These are phyloP conservation scores for Pyrrhoderma noxium DNA, from an alignment of 1,284 basidiomycete genomes.

Conservation along the genomic window DNA sequence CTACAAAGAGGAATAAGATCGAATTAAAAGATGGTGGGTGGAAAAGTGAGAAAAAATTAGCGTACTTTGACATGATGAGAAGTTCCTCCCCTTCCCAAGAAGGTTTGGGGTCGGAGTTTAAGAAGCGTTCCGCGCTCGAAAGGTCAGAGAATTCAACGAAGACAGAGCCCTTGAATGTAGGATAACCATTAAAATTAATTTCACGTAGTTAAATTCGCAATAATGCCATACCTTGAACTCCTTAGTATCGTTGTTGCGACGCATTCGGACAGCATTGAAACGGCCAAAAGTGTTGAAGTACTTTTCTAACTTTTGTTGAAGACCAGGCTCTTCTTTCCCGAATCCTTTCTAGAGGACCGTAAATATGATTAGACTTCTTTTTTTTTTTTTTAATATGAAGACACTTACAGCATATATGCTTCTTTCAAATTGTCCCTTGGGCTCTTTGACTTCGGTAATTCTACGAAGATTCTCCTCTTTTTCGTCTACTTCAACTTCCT, in stretches of 20 bases:
- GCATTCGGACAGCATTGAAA: conserved; percentile 83
- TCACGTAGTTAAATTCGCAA: background rate
- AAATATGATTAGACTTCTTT: background rate
- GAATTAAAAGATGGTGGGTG: background rate
- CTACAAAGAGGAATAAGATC: conserved; percentile 31
- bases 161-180: conserved; percentile 66
- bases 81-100: conserved; percentile 72
- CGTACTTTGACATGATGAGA: conserved; percentile 82
- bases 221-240: conserved; percentile 65
- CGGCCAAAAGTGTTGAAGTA: conserved; percentile 83
- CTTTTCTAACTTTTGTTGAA: conserved; percentile 74
- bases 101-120: conserved; percentile 75
- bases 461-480: conserved; percentile 70
- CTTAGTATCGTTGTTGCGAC: conserved; percentile 63
- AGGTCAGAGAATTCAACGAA: conserved; percentile 86
- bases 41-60: conserved; percentile 8
- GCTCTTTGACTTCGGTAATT: conserved; percentile 61
- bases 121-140: conserved; percentile 66
- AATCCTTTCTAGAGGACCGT: conserved; percentile 76
- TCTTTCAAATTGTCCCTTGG: conserved; percentile 69
- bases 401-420: conserved; percentile 75
- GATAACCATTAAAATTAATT: background rate
- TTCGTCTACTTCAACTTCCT: conserved; percentile 73
- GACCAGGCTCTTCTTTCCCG: conserved; percentile 59
- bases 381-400: background rate